Percentiles rank a stretch among this genome's conserved stretches.
Evolutionary conservation across 148 eudicot species (phyloP).

Genomic region (Rhododendron vialii): DNA sequence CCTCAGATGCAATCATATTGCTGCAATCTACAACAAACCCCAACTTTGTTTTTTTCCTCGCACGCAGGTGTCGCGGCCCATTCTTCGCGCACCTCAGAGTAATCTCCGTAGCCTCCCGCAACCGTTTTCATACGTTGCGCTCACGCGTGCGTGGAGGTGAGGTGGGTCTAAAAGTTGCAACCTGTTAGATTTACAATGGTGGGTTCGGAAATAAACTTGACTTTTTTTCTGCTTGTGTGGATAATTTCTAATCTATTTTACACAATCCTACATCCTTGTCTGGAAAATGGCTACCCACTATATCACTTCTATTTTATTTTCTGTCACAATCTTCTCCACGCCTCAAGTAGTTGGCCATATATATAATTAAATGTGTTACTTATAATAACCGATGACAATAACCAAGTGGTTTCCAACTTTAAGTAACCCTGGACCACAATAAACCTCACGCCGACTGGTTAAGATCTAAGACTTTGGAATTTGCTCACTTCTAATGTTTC

Average conservation of each 20-base stretch:
- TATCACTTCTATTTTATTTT: background rate
- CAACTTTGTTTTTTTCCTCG: background rate
- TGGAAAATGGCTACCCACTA: background rate
- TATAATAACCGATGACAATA: background rate
- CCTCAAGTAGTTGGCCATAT: background rate
- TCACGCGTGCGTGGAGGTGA: too few relatives aligned
- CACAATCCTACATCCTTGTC: background rate
- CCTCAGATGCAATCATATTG: background rate
- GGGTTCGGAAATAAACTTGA: background rate
- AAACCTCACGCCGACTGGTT: too few relatives aligned
- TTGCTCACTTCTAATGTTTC: too few relatives aligned
- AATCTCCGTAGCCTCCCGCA: too few relatives aligned
- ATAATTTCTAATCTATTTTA: background rate
- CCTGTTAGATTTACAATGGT: background rate
- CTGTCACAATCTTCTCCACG: background rate
- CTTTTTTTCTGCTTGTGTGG: background rate
- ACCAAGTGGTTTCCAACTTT: background rate
- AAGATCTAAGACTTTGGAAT: too few relatives aligned
- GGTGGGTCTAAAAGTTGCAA: too few relatives aligned
- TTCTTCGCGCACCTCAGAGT: too few relatives aligned
- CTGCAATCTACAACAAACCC: background rate
- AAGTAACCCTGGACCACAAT: background rate
- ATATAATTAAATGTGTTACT: background rate
- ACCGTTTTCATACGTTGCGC: too few relatives aligned
- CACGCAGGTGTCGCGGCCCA: too few relatives aligned